Base-by-base conservation (phyloP, 2,329 filamentous ascomycete species). In the Colletotrichum acutatum region DNA sequence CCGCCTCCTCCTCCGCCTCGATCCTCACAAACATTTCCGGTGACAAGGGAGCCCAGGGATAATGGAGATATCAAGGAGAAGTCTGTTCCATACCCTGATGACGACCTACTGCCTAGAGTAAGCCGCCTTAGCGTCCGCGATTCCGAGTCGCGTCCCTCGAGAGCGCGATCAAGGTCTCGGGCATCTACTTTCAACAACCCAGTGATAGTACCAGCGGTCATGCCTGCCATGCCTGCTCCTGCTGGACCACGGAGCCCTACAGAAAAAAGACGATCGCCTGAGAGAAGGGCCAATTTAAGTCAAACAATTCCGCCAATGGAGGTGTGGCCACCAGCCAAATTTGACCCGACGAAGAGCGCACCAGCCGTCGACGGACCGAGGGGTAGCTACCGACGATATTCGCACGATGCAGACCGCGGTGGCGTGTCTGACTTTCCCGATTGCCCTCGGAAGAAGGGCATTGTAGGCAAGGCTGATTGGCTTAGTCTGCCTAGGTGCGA, bases 391-490 rank as follows among this genome's bases (percentile, higher is more conserved):
- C 83, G 88, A 54, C 86, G 88, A 6, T 89, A 87, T 76, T 89
- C 88, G 0, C 88, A 92, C 72, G 86, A 89, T 32, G 80, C 86
- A 11, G 81, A 83, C 58, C 78, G 83, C 59, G 84, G 85, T 3
- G 80, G 80, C 3, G 77, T 87, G 7, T 80, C 84, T 12, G 83
- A 84, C 26, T 86, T 95, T 16, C 90, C 93, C 3, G 87, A 91
- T 3, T 98, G 95, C 77, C 92, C 92, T 7, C 88, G 94, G 73
- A 90, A 88, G 52, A 84, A 87, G 5, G 89, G 90, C 12, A 88
- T 90, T 14, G 84, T 88, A 11, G 91, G 91, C 1, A 88, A 91
- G 74, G 86, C 92, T 74, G 94, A 97, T 78, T 98, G 95, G 94
- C 91, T 95, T 74, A 95, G 92, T 0, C 86, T 98, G 5, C 90